These are phyloP conservation scores for Purpureocillium takamizusanense DNA, from an alignment of 2,329 filamentous ascomycete species.

Conservation along the genomic window DNA sequence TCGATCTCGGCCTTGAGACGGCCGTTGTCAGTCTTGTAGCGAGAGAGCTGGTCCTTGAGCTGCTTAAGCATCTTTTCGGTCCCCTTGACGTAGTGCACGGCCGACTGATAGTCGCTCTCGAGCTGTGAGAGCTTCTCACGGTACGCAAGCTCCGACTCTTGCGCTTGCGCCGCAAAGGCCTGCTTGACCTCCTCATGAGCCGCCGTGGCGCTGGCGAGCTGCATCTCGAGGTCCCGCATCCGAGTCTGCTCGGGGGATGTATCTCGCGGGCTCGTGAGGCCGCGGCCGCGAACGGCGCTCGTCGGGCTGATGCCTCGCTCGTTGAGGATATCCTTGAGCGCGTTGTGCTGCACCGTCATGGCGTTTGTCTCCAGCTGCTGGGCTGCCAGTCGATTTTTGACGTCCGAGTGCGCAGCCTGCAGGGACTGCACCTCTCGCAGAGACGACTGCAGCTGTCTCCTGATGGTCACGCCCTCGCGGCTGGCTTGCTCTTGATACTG, in stretches of 20 bases:
- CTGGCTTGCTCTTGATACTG: conserved; percentile 97
- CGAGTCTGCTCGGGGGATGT: conserved; percentile 74
- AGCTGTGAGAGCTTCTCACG: conserved; percentile 89
- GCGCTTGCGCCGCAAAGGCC: conserved; percentile 67
- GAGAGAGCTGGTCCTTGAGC: conserved; percentile 93
- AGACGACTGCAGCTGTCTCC: conserved; percentile 79
- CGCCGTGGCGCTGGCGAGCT: conserved; percentile 67
- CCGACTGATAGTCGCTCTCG: conserved; percentile 95
- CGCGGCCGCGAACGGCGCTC: conserved; percentile 60
- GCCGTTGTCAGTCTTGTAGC: conserved; percentile 80
- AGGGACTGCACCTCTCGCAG: conserved; percentile 78
- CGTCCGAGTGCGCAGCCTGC: conserved; percentile 69
- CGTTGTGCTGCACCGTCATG: conserved; percentile 81
- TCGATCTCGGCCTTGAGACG: conserved; percentile 78
- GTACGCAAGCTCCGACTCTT: conserved; percentile 82
- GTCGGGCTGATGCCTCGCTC: conserved; percentile 82
- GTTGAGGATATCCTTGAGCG: conserved; percentile 82
- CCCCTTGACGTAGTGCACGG: conserved; percentile 95
- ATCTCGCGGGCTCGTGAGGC: conserved; percentile 60
- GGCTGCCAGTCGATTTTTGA: conserved; percentile 73
- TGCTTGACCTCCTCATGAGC: conserved; percentile 80
- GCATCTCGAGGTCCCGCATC: conserved; percentile 77
- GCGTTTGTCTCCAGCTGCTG: conserved; percentile 94
- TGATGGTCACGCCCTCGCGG: conserved; percentile 80
- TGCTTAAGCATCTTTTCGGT: conserved; percentile 99